phyloP scores from a whole-genome alignment of 2,329 filamentous ascomycete species.

The Didymella segeticola region DNA sequence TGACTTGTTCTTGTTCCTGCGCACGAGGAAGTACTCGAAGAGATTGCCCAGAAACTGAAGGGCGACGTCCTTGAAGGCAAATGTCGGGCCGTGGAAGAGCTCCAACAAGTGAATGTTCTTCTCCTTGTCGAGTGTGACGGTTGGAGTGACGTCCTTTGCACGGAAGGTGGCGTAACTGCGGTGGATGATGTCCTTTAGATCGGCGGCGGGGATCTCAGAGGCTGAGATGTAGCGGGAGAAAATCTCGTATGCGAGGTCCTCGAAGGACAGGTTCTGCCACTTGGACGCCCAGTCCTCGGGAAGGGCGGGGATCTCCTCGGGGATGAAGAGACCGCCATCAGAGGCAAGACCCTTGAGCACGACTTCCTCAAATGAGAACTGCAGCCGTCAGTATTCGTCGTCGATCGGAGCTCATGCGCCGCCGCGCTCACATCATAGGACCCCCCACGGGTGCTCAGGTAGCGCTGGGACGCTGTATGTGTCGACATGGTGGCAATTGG shows the following conservation, averaged over 20 bases:
- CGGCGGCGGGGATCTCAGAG: slow-evolving; percentile 78
- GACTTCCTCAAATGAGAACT: slow-evolving; percentile 90
- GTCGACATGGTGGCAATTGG: slow-evolving; percentile 46
- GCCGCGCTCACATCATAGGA: slow-evolving; percentile 63
- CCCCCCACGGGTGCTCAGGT: slow-evolving; percentile 68
- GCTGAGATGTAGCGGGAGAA: slow-evolving; percentile 87
- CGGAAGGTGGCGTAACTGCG: slow-evolving; percentile 92
- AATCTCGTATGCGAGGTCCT: slow-evolving; percentile 83
- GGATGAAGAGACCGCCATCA: slow-evolving; percentile 89
- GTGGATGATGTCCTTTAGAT: slow-evolving; percentile 83
- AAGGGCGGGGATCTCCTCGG: slow-evolving; percentile 76
- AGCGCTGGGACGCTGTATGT: slow-evolving; percentile 64
- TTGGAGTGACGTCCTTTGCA: slow-evolving; percentile 75
- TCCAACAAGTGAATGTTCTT: slow-evolving; percentile 85
- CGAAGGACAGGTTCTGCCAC: slow-evolving; percentile 81
- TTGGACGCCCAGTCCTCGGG: slow-evolving; percentile 68
- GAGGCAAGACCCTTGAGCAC: slow-evolving; percentile 87
- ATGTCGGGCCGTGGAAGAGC: slow-evolving; percentile 94
- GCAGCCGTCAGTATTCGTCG: slow-evolving; percentile 23
- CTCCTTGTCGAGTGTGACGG: slow-evolving; percentile 74
- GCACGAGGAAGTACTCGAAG: slow-evolving; percentile 84
- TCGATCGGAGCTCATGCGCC: slow-evolving; percentile 4
- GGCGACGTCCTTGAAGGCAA: slow-evolving; percentile 91
- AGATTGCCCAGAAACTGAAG: slow-evolving; percentile 96
- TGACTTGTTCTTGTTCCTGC: slow-evolving; percentile 73